These are phyloP conservation scores for Multifurca ochricompacta DNA, from an alignment of 768 basidiomycete genomes.

Conservation along the genomic window DNA sequence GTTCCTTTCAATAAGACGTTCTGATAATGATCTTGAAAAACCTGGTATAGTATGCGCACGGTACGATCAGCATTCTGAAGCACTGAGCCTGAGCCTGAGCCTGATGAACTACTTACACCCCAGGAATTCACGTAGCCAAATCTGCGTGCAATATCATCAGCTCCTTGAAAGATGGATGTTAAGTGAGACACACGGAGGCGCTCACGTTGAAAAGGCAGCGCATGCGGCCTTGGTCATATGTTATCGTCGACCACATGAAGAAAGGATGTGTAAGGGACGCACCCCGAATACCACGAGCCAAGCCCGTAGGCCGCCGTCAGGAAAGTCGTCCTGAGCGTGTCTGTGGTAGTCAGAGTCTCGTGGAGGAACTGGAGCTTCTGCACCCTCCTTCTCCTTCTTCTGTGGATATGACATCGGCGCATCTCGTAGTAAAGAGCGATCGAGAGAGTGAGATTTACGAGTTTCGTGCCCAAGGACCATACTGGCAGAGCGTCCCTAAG, in stretches of 20 bases:
- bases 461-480: background rate
- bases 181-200: background rate
- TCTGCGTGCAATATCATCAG: conserved; percentile 23
- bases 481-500: no score
- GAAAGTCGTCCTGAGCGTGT: conserved; percentile 24
- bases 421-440: background rate
- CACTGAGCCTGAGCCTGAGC: background rate
- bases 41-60: conserved; percentile 31
- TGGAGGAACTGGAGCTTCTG: background rate
- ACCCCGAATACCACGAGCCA: conserved; percentile 39
- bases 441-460: background rate
- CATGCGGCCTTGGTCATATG: conserved; percentile 19
- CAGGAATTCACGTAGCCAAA: conserved; percentile 70
- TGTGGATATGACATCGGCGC: background rate
- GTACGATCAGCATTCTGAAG: background rate
- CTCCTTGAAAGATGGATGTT: background rate
- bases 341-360: background rate
- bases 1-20: conserved; percentile 39
- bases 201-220: conserved; percentile 40
- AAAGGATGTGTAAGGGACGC: conserved; percentile 12
- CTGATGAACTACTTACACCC: conserved; percentile 44
- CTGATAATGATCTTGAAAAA: conserved; percentile 70
- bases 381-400: background rate
- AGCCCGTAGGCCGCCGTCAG: conserved; percentile 39
- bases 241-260: background rate